Percentiles rank a stretch among this genome's conserved stretches.
phyloP scores from a whole-genome alignment of 768 basidiomycete genomes.

The Xerocomus spinulosus region DNA sequence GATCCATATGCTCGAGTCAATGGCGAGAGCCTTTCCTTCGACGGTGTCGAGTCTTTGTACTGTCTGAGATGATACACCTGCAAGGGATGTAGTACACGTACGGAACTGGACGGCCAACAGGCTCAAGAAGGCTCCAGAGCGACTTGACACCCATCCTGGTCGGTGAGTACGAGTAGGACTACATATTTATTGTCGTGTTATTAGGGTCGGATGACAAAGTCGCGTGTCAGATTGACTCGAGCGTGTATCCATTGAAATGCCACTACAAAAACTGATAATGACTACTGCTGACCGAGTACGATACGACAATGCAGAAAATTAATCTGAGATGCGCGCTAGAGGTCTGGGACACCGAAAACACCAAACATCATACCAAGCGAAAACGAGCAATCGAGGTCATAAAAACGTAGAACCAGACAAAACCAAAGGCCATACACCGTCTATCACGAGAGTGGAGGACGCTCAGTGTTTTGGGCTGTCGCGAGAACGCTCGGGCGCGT shows the following conservation, averaged over 20 bases:
- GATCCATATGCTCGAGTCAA: constrained; percentile 99
- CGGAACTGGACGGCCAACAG: constrained; percentile 94
- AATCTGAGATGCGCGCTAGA: constrained; percentile 15
- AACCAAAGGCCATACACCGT: constrained; percentile 9
- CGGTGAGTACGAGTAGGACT: not conserved
- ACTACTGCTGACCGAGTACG: constrained; percentile 1
- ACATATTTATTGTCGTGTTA: not conserved
- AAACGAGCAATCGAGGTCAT: constrained; percentile 10
- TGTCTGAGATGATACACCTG: not conserved
- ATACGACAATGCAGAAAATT: constrained; percentile 18
- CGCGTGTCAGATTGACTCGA: no score
- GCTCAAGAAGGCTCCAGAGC: constrained; percentile 86
- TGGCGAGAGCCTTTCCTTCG: constrained; percentile 93
- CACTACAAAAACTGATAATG: not conserved
- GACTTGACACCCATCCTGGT: constrained; percentile 90
- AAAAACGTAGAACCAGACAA: constrained; percentile 4
- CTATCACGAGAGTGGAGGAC: not conserved
- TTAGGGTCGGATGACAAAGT: constrained; percentile 2
- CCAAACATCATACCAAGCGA: constrained; percentile 14
- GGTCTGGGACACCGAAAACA: constrained; percentile 12
- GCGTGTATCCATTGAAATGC: constrained; percentile 5
- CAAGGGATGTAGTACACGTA: constrained; percentile 36
- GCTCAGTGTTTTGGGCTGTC: constrained; percentile 26
- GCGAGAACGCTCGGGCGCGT: constrained; percentile 23
- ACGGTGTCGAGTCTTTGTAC: constrained; percentile 80